These are phyloP conservation scores for Cladosporium halotolerans DNA, from an alignment of 2,329 filamentous ascomycete genomes.

Conservation along the genomic window DNA sequence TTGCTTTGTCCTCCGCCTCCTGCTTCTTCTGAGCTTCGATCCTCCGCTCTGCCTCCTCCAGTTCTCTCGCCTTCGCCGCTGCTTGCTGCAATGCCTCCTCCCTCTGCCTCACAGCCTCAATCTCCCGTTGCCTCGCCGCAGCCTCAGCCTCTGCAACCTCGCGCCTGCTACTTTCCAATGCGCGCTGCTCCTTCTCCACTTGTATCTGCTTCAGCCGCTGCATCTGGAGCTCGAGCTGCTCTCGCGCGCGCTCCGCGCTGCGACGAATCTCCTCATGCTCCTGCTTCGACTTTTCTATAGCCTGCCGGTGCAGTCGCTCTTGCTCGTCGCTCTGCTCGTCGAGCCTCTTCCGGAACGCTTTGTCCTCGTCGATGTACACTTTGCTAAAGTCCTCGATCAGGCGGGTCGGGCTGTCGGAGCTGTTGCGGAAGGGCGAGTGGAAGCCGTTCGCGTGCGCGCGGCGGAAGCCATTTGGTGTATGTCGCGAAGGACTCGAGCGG, in stretches of 20 bases:
- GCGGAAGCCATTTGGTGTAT: slow-evolving; percentile 7
- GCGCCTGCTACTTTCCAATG: slow-evolving; percentile 36
- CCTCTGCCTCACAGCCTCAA: slow-evolving; percentile 22
- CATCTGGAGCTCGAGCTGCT: slow-evolving; percentile 42
- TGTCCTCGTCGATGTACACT: slow-evolving; percentile 37
- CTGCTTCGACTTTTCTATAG: slow-evolving; percentile 58
- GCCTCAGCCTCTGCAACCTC: slow-evolving; percentile 39
- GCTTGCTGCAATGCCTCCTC: slow-evolving; percentile 18
- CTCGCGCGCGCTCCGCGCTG: slow-evolving; percentile 49
- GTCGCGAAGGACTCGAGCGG: slow-evolving; percentile 8
- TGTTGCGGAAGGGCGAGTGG: slow-evolving; percentile 1
- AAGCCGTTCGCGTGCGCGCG: slow-evolving; percentile 5
- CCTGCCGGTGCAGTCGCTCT: slow-evolving; percentile 57
- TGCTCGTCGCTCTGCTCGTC: slow-evolving; percentile 58
- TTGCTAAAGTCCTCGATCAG: slow-evolving; percentile 37
- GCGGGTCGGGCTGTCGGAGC: slow-evolving; percentile 16
- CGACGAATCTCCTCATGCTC: slow-evolving; percentile 61
- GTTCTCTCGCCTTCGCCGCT: slow-evolving; percentile 27
- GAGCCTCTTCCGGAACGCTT: slow-evolving; percentile 51
- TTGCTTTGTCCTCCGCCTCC: slow-evolving; percentile 22
- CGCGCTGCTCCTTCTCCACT: slow-evolving; percentile 32
- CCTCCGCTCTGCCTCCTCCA: slow-evolving; percentile 22
- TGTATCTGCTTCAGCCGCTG: slow-evolving; percentile 29
- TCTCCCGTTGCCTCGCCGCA: slow-evolving; percentile 22
- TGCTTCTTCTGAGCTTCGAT: slow-evolving; percentile 20